Conservation (phyloP, 306 rosid genomes). For the Dalbergia oliveri region DNA sequence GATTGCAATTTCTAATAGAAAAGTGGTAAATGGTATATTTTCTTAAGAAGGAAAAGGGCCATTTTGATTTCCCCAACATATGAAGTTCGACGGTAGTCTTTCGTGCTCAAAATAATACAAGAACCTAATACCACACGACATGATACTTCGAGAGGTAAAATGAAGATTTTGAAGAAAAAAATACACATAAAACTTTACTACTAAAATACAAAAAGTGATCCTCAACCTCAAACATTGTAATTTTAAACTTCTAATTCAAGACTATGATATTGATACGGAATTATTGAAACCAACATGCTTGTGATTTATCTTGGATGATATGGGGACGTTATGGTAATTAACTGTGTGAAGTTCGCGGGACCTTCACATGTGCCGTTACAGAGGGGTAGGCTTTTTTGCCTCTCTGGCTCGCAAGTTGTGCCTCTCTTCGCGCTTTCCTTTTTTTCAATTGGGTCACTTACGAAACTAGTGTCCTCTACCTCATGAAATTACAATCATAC, state of each 20-base stretch:
- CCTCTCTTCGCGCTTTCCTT: conserved; percentile 59
- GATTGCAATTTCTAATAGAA: too few species aligned
- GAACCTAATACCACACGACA: background rate
- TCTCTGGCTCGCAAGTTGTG: conserved; percentile 65
- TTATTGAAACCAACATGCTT: background rate
- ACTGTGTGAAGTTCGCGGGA: conserved; percentile 58
- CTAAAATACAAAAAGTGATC: conserved; percentile 24
- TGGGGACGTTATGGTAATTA: conserved; percentile 54
- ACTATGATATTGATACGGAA: background rate
- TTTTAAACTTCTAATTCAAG: background rate
- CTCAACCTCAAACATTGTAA: background rate
- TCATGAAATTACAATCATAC: conserved; percentile 39
- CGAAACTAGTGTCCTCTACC: conserved; percentile 42
- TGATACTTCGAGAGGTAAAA: background rate
- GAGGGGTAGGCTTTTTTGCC: conserved; percentile 75
- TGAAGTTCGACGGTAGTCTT: too few species aligned
- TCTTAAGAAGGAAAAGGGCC: too few species aligned
- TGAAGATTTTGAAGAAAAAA: background rate
- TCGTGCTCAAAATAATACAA: too few species aligned
- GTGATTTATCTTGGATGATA: background rate
- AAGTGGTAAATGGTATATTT: too few species aligned
- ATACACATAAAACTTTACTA: background rate
- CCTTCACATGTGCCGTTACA: conserved; percentile 80
- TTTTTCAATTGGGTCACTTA: conserved; percentile 49
- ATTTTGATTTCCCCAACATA: too few species aligned